Evolutionary conservation across 2,329 filamentous ascomycete species (phyloP), one percentile per base, ranked within the genome.

Genomic region (Albifimbria verrucaria): DNA sequence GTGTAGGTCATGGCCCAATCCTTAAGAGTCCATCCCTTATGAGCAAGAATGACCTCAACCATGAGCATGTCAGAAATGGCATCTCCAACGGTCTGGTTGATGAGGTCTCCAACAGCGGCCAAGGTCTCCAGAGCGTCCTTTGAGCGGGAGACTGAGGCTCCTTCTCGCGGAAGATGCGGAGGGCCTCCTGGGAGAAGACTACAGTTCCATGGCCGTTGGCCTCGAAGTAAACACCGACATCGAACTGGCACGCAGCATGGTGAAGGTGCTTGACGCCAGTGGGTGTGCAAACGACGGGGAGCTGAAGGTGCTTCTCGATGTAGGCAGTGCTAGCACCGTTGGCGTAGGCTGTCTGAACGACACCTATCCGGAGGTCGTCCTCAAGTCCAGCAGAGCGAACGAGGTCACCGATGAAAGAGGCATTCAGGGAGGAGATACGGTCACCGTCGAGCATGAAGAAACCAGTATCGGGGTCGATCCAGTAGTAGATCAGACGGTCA

Each of bases 261-360:
- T 99, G 94, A 57, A 99, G 82, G 73, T 97, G 90, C 79, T 99
- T 99, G 57, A 99, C 94, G 60, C 94, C 94, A 1, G 94, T 99
- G 15, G 91, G 87, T 1, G 94, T 97, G 80, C 90, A 96, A 54
- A 95, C 87, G 21, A 96, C 90, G 48, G 92, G 92, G 42, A 99
- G 85, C 65, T 89, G 88, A 52, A 97, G 81, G 59, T 90, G 88
- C 69, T 94, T 89, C 68, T 90, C 85, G 51, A 99, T 89, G 72
- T 96, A 97, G 64, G 89, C 87, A 28, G 94, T 97, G 68, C 90
- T 93, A 22, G 93, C 89, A 48, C 94, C 94, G 71, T 99, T 99
- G 70, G 94, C 94, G 69, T 99, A 99, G 20, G 94, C 94, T 1
- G 94, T 99, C 75, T 99, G 94, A 12, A 99, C 89, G 50, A 99